These are phyloP conservation scores for Nemania serpens DNA, from an alignment of 2,329 filamentous ascomycete genomes.

Conservation along the genomic window DNA sequence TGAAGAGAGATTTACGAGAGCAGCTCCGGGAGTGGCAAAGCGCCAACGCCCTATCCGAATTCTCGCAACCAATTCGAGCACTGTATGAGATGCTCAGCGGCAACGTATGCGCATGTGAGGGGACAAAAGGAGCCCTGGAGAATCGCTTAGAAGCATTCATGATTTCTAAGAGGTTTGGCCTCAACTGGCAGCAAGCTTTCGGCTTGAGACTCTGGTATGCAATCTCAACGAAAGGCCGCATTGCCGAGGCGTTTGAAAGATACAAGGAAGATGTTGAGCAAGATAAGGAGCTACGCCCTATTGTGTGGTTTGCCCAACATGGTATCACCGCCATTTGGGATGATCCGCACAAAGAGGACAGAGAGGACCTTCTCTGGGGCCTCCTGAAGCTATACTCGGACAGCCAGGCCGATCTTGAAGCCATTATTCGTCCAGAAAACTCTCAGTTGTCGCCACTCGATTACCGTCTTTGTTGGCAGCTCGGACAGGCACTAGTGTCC, in stretches of 20 bases:
- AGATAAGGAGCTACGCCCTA: slow-evolving; percentile 72
- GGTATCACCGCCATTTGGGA: slow-evolving; percentile 63
- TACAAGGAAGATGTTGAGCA: slow-evolving; percentile 76
- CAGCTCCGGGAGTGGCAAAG: slow-evolving; percentile 87
- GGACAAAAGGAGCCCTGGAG: slow-evolving; percentile 75
- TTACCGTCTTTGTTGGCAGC: slow-evolving; percentile 80
- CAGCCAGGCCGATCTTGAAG: slow-evolving; percentile 63
- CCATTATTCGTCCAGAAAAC: slow-evolving; percentile 75
- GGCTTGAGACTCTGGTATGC: slow-evolving; percentile 91
- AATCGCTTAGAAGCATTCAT: slow-evolving; percentile 80
- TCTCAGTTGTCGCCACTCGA: slow-evolving; percentile 76
- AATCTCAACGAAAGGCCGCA: slow-evolving; percentile 67
- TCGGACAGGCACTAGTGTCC: slow-evolving; percentile 68
- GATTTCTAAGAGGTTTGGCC: slow-evolving; percentile 79
- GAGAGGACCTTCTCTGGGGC: slow-evolving; percentile 85
- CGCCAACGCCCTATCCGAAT: slow-evolving; percentile 83
- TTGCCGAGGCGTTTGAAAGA: slow-evolving; percentile 72
- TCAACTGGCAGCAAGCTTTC: slow-evolving; percentile 95
- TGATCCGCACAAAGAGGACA: slow-evolving; percentile 59
- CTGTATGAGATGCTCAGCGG: slow-evolving; percentile 89
- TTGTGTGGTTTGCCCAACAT: slow-evolving; percentile 71
- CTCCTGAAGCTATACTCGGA: slow-evolving; percentile 80
- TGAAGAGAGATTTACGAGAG: slow-evolving; percentile 74
- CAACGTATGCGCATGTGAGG: slow-evolving; percentile 82
- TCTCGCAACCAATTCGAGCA: slow-evolving; percentile 80